Evolutionary conservation across 2,329 filamentous ascomycete species (phyloP).

Genomic region (Ciborinia camelliae): DNA sequence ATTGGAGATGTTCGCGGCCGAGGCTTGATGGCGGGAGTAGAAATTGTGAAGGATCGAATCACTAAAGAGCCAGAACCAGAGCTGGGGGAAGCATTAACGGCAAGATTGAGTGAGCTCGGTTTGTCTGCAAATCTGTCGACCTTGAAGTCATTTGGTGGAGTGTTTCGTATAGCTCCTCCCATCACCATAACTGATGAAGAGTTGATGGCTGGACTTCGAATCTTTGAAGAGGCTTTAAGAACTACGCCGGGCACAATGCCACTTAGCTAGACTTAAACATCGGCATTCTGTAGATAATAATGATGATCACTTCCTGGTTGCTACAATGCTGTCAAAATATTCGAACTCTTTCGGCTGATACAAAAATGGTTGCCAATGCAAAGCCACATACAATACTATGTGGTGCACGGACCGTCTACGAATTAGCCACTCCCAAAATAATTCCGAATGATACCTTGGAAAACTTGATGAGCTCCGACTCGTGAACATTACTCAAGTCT

Average conservation of each 20-base stretch:
- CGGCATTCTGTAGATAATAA: too few relatives aligned
- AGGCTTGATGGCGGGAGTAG: conserved; percentile 56
- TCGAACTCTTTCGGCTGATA: background rate
- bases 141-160: conserved; percentile 52
- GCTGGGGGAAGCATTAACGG: conserved; percentile 47
- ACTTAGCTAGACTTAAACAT: background rate
- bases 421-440: background rate
- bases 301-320: background rate
- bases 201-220: conserved; percentile 48
- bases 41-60: conserved; percentile 51
- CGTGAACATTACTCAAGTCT: background rate
- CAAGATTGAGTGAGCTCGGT: conserved; percentile 49
- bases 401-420: background rate
- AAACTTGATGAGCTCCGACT: background rate
- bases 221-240: conserved; percentile 55
- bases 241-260: conserved; percentile 19
- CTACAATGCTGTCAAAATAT: background rate
- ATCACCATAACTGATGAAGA: conserved; percentile 53
- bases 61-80: conserved; percentile 47
- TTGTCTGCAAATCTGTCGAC: conserved; percentile 56
- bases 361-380: background rate
- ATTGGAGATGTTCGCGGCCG: conserved; percentile 60
- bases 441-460: background rate
- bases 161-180: conserved; percentile 58
- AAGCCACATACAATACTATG: background rate